Evolutionary conservation across 164 flowering plant species (phyloP).

Genomic region (Nymphaea thermarum): DNA sequence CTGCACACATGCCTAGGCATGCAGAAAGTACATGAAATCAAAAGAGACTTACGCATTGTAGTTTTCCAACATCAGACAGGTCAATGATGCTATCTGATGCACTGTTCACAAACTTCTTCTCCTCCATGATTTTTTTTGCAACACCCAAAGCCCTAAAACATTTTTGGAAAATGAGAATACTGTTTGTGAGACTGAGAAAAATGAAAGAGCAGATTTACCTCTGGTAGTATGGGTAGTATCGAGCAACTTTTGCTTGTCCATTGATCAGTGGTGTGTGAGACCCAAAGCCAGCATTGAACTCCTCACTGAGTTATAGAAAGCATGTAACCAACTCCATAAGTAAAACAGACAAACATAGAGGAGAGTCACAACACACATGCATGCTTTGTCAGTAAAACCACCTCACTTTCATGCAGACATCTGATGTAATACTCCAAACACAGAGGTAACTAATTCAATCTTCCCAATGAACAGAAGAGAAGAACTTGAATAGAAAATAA

Average conservation of each 20-base stretch:
- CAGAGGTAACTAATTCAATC: no score
- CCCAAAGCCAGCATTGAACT: slow-evolving; percentile 90
- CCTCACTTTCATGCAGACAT: no score
- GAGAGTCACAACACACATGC: background rate
- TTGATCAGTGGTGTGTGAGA: slow-evolving; percentile 82
- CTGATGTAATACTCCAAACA: no score
- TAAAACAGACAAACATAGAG: background rate
- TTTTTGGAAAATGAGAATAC: background rate
- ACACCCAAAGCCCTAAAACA: slow-evolving; percentile 46
- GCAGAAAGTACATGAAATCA: background rate
- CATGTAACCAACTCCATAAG: background rate
- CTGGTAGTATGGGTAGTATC: slow-evolving; percentile 65
- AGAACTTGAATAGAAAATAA: no score
- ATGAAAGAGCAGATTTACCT: slow-evolving; percentile 37
- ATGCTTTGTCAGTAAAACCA: background rate
- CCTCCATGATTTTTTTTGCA: slow-evolving; percentile 59
- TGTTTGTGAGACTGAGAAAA: background rate
- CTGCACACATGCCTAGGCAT: background rate
- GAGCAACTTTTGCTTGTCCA: slow-evolving; percentile 91
- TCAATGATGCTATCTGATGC: slow-evolving; percentile 45
- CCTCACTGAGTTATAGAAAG: slow-evolving; percentile 51
- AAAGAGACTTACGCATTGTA: slow-evolving; percentile 49
- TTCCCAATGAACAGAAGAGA: no score
- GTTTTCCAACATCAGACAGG: slow-evolving; percentile 45
- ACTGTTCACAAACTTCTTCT: slow-evolving; percentile 40